These are phyloP conservation scores for Brassica napus DNA, from an alignment of 345 rosid species.

Conservation along the genomic window Da-Ae NC_063439.1:22310501-22311000, in stretches of 20 bases:
- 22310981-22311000: constrained; percentile 24
- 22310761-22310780: neutral
- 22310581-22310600: neutral
- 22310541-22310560: neutral
- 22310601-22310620: neutral
- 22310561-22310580: neutral
- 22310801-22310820: neutral
- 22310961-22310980: neutral
- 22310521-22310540: neutral
- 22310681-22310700: neutral
- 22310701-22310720: neutral
- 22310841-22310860: neutral
- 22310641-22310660: neutral
- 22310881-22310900: neutral
- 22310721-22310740: neutral
- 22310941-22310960: constrained; percentile 6
- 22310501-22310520: too few relatives aligned
- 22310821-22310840: neutral
- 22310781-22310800: neutral
- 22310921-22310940: constrained; percentile 2
- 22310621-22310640: neutral
- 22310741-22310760: neutral
- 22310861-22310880: neutral
- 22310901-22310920: constrained; percentile 35
- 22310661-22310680: neutral